phyloP scores from a whole-genome alignment of 768 basidiomycete genomes.

The Xanthoconium purpureum region DNA sequence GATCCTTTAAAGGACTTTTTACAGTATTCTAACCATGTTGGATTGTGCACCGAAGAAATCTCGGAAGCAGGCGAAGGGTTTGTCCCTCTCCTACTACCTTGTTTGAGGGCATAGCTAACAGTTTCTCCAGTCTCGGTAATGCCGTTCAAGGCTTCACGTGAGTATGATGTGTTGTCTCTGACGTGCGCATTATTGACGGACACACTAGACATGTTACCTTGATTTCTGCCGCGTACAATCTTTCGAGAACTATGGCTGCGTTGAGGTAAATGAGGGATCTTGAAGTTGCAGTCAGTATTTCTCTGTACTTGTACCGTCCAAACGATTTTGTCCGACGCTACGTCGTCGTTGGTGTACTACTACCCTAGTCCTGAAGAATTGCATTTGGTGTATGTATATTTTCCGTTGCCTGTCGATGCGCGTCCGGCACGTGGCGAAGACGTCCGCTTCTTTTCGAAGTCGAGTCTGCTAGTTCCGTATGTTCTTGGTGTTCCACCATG shows the following conservation, averaged over 20 bases:
- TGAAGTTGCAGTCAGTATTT: not conserved
- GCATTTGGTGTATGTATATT: too few relatives aligned
- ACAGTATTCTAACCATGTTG: conserved; percentile 83
- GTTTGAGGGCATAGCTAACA: not conserved
- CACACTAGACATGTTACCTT: conserved; percentile 68
- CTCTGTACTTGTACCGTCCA: not conserved
- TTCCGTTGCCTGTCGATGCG: too few relatives aligned
- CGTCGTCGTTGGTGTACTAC: not conserved
- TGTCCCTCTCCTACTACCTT: conserved; percentile 20
- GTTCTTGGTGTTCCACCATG: too few relatives aligned
- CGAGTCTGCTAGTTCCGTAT: too few relatives aligned
- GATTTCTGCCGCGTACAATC: conserved; percentile 81
- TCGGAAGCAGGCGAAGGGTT: conserved; percentile 83
- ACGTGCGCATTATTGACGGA: not conserved
- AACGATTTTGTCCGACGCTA: not conserved
- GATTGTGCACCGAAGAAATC: conserved; percentile 82
- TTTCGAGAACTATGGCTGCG: conserved; percentile 57
- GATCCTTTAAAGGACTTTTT: conserved; percentile 57
- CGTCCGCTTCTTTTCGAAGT: too few relatives aligned
- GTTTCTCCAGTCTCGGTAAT: conserved; percentile 62
- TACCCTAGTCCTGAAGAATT: too few relatives aligned
- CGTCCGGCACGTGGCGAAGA: too few relatives aligned
- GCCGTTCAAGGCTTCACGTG: conserved; percentile 90
- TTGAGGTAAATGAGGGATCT: conserved; percentile 2
- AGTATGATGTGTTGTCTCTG: conserved; percentile 27